phyloP scores from a whole-genome alignment of 345 rosid genomes.

The Eutrema yunnanense region DNA sequence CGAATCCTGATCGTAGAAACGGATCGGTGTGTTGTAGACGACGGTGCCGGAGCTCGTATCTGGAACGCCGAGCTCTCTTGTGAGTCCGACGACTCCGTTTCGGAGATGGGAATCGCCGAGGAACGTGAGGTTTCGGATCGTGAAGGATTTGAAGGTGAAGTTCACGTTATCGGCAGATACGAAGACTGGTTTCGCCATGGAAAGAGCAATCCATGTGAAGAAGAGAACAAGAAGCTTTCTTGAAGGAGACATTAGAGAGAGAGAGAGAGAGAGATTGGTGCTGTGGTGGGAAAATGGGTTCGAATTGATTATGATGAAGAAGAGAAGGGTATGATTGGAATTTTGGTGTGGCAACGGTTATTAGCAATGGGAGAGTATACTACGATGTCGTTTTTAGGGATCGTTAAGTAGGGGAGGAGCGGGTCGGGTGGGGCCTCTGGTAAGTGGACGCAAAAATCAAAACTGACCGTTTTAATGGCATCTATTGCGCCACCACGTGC shows the following conservation, averaged over 20 bases:
- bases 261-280: not conserved
- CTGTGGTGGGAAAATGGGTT: constrained; percentile 42
- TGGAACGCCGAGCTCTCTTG: constrained; percentile 73
- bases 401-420: constrained; percentile 7
- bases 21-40: constrained; percentile 64
- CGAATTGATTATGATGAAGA: constrained; percentile 44
- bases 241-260: constrained; percentile 29
- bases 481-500: constrained; percentile 27
- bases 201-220: constrained; percentile 24
- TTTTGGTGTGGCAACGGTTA: constrained; percentile 34
- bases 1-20: constrained; percentile 61
- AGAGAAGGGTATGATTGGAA: constrained; percentile 4
- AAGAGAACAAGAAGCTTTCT: constrained; percentile 44
- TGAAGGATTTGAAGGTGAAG: constrained; percentile 55
- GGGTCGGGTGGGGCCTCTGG: constrained; percentile 31
- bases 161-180: constrained; percentile 31
- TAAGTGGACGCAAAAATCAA: constrained; percentile 17
- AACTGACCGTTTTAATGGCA: constrained; percentile 32
- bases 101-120: constrained; percentile 88
- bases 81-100: constrained; percentile 76
- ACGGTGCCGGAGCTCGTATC: constrained; percentile 78
- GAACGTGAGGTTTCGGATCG: constrained; percentile 74
- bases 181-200: constrained; percentile 13
- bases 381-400: not conserved
- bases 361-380: not conserved